phyloP scores from a whole-genome alignment of 208 protist genomes.

The Perkinsela sp. region DNA sequence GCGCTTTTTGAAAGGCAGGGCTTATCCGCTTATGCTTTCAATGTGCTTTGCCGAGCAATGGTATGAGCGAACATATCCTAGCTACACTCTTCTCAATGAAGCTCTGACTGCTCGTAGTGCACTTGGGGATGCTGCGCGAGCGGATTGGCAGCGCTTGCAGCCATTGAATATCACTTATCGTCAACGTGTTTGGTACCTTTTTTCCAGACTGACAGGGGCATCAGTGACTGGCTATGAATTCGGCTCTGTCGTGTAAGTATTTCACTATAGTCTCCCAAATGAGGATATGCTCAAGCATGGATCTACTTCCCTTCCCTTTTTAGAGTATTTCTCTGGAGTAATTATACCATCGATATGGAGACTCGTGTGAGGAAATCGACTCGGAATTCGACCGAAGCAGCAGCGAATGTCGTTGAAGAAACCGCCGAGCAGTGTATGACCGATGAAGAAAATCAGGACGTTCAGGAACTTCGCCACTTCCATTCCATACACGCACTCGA shows the following conservation, averaged over 20 bases:
- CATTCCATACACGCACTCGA: conserved; percentile 64
- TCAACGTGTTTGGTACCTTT: conserved; percentile 3
- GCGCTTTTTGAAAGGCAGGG: conserved; percentile 20
- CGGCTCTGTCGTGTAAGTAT: conserved; percentile 1
- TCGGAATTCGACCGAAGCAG: conserved; percentile 11
- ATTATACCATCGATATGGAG: conserved; percentile 11
- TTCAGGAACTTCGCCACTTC: conserved; percentile 14
- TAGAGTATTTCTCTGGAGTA: no score
- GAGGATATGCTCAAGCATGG: not conserved
- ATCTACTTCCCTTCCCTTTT: not conserved
- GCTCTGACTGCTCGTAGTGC: conserved; percentile 43
- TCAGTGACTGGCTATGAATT: conserved; percentile 1
- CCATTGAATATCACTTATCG: conserved; percentile 7
- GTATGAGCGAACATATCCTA: conserved; percentile 43
- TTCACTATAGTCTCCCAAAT: not conserved
- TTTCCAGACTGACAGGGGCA: conserved; percentile 4
- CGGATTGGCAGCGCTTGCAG: conserved; percentile 53
- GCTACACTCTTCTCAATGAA: conserved; percentile 33
- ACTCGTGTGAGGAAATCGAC: conserved; percentile 16
- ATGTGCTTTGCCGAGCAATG: conserved; percentile 35
- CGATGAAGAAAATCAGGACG: conserved; percentile 8
- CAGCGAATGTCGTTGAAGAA: conserved; percentile 12
- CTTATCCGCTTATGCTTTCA: conserved; percentile 23
- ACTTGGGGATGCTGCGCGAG: conserved; percentile 55
- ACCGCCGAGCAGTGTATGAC: not conserved